Conservation (phyloP, 2,329 filamentous ascomycete genomes). For the Amylocarpus encephaloides region DNA sequence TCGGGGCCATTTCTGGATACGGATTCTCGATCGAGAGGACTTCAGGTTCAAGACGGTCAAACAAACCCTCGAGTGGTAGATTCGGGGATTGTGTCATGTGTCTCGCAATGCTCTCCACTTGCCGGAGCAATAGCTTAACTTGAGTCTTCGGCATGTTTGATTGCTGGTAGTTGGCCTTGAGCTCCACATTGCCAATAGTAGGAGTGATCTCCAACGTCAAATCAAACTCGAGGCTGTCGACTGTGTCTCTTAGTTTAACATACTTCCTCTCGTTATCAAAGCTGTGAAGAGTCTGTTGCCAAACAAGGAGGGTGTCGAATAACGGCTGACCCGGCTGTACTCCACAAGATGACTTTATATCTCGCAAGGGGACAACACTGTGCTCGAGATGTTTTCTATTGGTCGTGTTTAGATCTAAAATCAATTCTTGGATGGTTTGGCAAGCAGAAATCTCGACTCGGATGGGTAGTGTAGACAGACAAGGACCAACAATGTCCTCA, state of each 20-base stretch:
- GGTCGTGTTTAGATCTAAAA: slow-evolving; percentile 55
- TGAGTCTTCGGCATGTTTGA: slow-evolving; percentile 49
- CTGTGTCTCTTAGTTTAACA: slow-evolving; percentile 51
- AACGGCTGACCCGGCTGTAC: slow-evolving; percentile 50
- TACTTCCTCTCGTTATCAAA: slow-evolving; percentile 29
- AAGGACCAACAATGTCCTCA: slow-evolving; percentile 72
- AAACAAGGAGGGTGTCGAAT: slow-evolving; percentile 77
- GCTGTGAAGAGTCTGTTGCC: slow-evolving; percentile 64
- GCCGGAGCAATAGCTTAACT: slow-evolving; percentile 48
- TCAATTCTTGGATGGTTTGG: slow-evolving; percentile 50
- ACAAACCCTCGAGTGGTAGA: slow-evolving; percentile 10
- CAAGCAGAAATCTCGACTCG: slow-evolving; percentile 53
- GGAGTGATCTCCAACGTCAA: slow-evolving; percentile 74
- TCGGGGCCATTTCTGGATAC: slow-evolving; percentile 10
- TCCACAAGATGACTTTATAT: slow-evolving; percentile 59
- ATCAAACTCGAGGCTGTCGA: slow-evolving; percentile 70
- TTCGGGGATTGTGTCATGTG: slow-evolving; percentile 31
- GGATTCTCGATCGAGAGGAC: slow-evolving; percentile 28
- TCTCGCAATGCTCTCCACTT: slow-evolving; percentile 51
- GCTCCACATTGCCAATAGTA: slow-evolving; percentile 36
- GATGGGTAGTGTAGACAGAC: slow-evolving; percentile 68
- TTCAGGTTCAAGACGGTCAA: slow-evolving; percentile 8
- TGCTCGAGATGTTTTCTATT: slow-evolving; percentile 63
- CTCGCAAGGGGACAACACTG: slow-evolving; percentile 55
- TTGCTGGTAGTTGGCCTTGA: slow-evolving; percentile 49